phyloP scores from a whole-genome alignment of 495 filamentous ascomycete genomes.

The Bathelium albidoporum region DNA sequence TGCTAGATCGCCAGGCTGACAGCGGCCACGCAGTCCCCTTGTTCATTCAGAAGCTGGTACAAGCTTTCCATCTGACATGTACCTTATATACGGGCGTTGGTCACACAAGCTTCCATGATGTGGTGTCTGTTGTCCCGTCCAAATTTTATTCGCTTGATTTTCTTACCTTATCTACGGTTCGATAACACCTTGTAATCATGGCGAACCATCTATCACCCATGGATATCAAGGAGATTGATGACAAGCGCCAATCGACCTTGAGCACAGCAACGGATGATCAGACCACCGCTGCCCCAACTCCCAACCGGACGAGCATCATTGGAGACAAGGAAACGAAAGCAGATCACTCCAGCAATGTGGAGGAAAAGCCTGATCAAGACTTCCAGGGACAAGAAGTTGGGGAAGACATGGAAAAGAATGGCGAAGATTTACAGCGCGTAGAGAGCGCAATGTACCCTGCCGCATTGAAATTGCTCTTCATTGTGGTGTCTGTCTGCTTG shows the following conservation, averaged over 20 bases:
- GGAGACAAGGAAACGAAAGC: neutral
- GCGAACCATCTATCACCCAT: neutral
- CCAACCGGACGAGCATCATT: neutral
- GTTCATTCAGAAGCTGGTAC: neutral
- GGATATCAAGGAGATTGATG: neutral
- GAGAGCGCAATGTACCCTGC: neutral
- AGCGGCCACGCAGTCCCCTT: neutral
- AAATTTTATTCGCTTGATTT: no score
- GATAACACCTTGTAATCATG: neutral
- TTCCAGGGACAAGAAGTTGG: neutral
- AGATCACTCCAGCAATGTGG: neutral
- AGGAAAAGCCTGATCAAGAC: neutral
- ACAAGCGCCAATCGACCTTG: neutral
- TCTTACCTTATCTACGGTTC: neutral
- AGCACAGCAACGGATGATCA: neutral
- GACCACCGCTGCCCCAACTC: neutral
- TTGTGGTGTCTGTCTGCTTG: neutral
- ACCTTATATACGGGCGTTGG: no score
- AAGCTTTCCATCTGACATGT: no score
- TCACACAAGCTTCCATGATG: no score
- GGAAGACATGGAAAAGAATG: neutral
- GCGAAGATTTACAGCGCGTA: neutral
- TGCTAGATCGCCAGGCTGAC: neutral
- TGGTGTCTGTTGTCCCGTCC: no score
- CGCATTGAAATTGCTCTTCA: neutral